A percentile compares a stretch with the other conserved stretches of the same genome.
Evolutionary conservation across 2,329 filamentous ascomycete species (phyloP).

Genomic region (Fusarium sp.): DNA sequence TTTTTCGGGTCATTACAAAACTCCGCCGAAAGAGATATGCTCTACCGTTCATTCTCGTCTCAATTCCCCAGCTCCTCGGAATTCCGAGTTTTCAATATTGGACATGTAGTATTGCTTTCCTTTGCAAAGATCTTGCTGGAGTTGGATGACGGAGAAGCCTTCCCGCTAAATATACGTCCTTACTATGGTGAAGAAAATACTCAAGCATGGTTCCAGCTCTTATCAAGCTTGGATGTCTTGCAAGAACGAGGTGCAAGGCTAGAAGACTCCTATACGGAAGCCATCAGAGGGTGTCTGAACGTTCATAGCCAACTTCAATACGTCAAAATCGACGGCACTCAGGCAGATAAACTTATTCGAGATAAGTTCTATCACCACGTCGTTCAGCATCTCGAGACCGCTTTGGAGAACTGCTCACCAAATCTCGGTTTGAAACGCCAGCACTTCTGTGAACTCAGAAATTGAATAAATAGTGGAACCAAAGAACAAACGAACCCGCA

Average conservation of each 20-base stretch:
- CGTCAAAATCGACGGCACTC: fast-evolving
- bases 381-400: background rate
- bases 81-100: background rate
- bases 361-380: background rate
- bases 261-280: background rate
- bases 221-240: background rate
- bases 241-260: background rate
- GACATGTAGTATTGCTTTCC: background rate
- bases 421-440: background rate
- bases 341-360: background rate
- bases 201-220: background rate
- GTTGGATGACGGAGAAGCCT: background rate
- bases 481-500: background rate
- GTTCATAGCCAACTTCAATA: background rate
- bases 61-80: background rate
- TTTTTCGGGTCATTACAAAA: background rate
- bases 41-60: background rate
- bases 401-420: background rate
- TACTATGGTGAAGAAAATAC: background rate
- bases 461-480: too few species aligned
- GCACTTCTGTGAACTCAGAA: background rate
- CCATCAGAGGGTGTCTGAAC: background rate
- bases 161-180: background rate
- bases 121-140: background rate
- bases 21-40: background rate